Base-by-base conservation (phyloP, 306 rosid genomes). In the Quercus aquifolioides region DNA sequence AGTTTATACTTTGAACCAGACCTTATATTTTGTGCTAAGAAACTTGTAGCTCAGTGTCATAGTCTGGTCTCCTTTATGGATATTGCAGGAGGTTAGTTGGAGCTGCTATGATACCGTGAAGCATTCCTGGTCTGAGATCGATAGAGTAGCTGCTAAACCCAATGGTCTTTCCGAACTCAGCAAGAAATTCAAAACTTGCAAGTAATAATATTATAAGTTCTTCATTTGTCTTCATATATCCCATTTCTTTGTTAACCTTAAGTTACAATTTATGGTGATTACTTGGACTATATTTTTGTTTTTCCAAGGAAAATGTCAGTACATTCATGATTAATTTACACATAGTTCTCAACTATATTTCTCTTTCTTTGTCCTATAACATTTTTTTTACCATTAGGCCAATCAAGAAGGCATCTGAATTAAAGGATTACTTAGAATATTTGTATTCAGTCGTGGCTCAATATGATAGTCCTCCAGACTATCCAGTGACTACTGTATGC, bases 121-220 rank as follows among this genome's bases (percentile, higher is more conserved):
- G 18, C 79, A 79, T 3, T 91, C 95, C 4, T 89, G 96, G 96
- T 80, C 89, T 13, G 88, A 76, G 74, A 91, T 91, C 8, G 89
- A 89, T 77, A 65, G 59, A 18, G 80, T 87, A 59, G 90, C 90
- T 60, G 69, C 85, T 33, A 55, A 31, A 79, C 70, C 73, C 19
- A 49, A 55, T n/a, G 93, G 96, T 21, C 90, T 91, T 73, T 85
- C 85, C 83, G 55, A 68, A 69, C 92, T 91, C 56, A 82, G 86
- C 81, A 54, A 86, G 52, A 82, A 77, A 68, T 91, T 91, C 71
- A 71, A 75, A 11, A 89, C 93, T 77, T 91, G 95, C 92, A 52
- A 69, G 90, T 87, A 75, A 59, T 11, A 3, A 23, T 20, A 26
- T 33, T 59, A 15, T 59, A 28, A 59, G 28, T 11, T 59, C 65